A percentile compares a stretch with the other conserved stretches of the same genome.
These are phyloP conservation scores for Pterothamnion heteromorphum DNA, from an alignment of 31 red algal species.

Conservation along the genomic window DNA sequence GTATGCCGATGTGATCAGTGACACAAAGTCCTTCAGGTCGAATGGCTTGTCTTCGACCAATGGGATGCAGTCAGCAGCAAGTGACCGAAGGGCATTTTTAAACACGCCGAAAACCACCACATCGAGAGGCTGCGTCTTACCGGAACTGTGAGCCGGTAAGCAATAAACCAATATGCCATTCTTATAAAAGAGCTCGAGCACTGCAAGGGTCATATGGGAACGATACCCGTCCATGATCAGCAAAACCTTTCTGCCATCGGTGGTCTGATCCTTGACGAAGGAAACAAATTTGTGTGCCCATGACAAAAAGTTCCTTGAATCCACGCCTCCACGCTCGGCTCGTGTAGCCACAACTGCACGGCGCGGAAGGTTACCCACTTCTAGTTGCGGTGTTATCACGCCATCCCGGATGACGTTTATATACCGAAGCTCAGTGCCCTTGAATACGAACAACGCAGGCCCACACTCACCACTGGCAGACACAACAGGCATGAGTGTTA, in stretches of 20 bases:
- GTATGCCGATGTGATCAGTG: slow-evolving; percentile 41
- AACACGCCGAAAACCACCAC: slow-evolving; percentile 41
- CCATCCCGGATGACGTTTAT: slow-evolving; percentile 20
- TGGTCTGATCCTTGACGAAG: background rate
- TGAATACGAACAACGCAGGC: slow-evolving; percentile 50
- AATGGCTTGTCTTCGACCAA: background rate
- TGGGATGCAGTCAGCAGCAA: background rate
- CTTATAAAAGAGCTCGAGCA: slow-evolving; percentile 34
- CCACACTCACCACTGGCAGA: slow-evolving; percentile 19
- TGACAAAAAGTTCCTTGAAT: background rate
- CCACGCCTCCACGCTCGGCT: slow-evolving; percentile 43
- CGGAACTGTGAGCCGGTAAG: slow-evolving; percentile 49
- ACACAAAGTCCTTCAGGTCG: slow-evolving; percentile 23
- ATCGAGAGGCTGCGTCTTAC: slow-evolving; percentile 58
- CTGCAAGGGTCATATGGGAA: slow-evolving; percentile 42
- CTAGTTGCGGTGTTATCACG: background rate
- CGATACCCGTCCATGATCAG: slow-evolving; percentile 48
- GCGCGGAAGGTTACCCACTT: background rate
- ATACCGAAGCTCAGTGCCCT: slow-evolving; percentile 5
- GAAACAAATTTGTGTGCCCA: slow-evolving; percentile 44
- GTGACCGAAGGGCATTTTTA: slow-evolving; percentile 22
- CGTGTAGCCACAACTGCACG: background rate
- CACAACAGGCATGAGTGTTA: slow-evolving; percentile 50
- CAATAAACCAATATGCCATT: slow-evolving; percentile 47
- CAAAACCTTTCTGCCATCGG: slow-evolving; percentile 27